Evolutionary conservation across 2,329 filamentous ascomycete species (phyloP), one percentile per base, ranked within the genome.

Genomic region (Aspergillus quadrilineatus): DNA sequence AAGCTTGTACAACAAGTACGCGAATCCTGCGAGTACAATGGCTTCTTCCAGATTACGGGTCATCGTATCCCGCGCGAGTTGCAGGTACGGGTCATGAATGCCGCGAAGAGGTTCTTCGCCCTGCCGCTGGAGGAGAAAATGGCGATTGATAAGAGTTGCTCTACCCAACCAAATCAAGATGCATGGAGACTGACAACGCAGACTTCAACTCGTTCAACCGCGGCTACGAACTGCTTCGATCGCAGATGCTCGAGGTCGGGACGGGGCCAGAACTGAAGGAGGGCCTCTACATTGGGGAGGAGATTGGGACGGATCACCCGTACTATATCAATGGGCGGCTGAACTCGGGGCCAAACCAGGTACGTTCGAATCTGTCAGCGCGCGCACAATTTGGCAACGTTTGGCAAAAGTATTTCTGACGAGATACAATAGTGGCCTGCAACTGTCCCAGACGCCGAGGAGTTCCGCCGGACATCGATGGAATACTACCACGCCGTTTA

Each of bases 31-130:
- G 63, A 63, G 8, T 65, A 67, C 47, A 68, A 69, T 44, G 77
- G 77, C 17, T 79, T 79, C 64, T 79, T 79, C 63, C 77, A 79
- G 54, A 76, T 79, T 58, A 73, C 69, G 2, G 73, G 73, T 29
- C 76, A 79, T 51, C 64, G 69, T 1, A 69, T 79, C 5, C 71
- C 77, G 1, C 43, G 69, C 6, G 65, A 71, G 1, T 58, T 79
- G 2, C 75, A 78, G 51, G 61, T 70, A 2, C 63, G 64, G 6
- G 70, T 77, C 9, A 71, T 79, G 66, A 36, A 63, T 6, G 73
- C 70, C 59, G 71, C 72, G 15, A 74, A 73, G 51, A 66, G 69
- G 9, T 77, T 79, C 59, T 79, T 79, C 48, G 62, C 70, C 9
- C 61, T 78, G 2, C 63, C 70, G 0, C 60, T 74, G 10, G 75